Conservation (phyloP, 805 yeast genomes). For the Wickerhamomyces mucosus region DNA sequence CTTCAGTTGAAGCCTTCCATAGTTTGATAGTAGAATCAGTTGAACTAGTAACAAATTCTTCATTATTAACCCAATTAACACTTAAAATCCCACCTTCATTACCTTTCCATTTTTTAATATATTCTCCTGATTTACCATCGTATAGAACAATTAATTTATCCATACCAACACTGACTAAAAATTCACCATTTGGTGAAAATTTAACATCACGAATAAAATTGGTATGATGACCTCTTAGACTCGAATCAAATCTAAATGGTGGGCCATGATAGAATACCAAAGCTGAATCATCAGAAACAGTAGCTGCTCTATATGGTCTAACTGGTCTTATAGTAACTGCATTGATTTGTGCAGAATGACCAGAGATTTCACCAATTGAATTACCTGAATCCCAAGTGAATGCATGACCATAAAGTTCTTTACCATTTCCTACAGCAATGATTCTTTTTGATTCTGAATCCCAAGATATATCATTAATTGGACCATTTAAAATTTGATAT, state of each 20-base stretch:
- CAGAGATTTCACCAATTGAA: slow-evolving; percentile 92
- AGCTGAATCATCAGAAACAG: slow-evolving; percentile 84
- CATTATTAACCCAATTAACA: slow-evolving; percentile 56
- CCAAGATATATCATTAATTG: slow-evolving; percentile 81
- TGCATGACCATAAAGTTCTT: slow-evolving; percentile 85
- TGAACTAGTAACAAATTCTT: slow-evolving; percentile 66
- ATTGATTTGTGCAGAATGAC: slow-evolving; percentile 78
- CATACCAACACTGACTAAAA: slow-evolving; percentile 72
- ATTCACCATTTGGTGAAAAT: slow-evolving; percentile 74
- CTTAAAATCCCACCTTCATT: slow-evolving; percentile 81
- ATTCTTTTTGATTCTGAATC: slow-evolving; percentile 80
- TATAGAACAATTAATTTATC: slow-evolving; percentile 72
- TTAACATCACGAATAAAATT: slow-evolving; percentile 75
- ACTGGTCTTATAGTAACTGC: slow-evolving; percentile 73
- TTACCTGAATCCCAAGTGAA: slow-evolving; percentile 93
- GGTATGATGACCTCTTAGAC: slow-evolving; percentile 65
- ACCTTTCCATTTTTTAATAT: slow-evolving; percentile 36
- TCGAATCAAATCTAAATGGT: slow-evolving; percentile 77
- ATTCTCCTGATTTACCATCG: slow-evolving; percentile 84
- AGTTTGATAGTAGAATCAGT: slow-evolving; percentile 71
- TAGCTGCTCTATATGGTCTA: slow-evolving; percentile 89
- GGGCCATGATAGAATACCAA: slow-evolving; percentile 85
- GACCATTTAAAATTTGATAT: slow-evolving; percentile 69
- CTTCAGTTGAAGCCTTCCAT: slow-evolving; percentile 44
- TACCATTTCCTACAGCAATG: slow-evolving; percentile 93